Evolutionary conservation across 139 green algal genomes (phyloP).

Genomic region (Chlorella sorokiniana): DNA sequence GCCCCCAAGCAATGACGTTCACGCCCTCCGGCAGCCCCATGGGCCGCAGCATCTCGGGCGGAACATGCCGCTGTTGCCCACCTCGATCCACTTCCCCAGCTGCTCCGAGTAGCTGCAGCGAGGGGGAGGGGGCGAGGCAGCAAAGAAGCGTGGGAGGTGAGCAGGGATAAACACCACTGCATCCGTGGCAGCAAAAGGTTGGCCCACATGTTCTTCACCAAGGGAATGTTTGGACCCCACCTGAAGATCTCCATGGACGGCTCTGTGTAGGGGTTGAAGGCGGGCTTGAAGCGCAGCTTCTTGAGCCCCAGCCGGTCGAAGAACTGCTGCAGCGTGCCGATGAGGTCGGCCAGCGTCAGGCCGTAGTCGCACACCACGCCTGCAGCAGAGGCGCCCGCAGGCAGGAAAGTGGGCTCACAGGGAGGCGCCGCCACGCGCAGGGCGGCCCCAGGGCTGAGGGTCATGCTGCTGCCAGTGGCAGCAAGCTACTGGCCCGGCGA

Average conservation of each 20-base stretch:
- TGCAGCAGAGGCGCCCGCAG: not conserved
- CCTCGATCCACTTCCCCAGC: conserved; percentile 98
- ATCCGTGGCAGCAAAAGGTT: not conserved
- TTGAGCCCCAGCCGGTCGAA: conserved; percentile 94
- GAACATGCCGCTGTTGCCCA: conserved; percentile 97
- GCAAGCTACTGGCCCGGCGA: no score
- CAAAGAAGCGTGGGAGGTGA: not conserved
- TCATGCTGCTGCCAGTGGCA: no score
- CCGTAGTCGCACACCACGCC: conserved; percentile 86
- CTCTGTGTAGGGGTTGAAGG: conserved; percentile 99
- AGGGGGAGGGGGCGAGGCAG: not conserved
- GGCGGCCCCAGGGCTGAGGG: no score
- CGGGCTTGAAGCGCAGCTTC: conserved; percentile 98
- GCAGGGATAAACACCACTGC: not conserved
- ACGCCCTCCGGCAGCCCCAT: conserved; percentile 98
- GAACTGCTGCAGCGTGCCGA: conserved; percentile 89
- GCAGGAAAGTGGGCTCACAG: not conserved
- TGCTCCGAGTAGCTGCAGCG: conserved; percentile 88
- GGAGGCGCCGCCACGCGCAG: not conserved
- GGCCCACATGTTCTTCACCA: no score
- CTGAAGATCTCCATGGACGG: conserved; percentile 99
- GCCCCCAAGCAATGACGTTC: conserved; percentile 97
- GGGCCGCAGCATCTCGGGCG: conserved; percentile 97
- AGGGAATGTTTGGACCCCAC: conserved; percentile 22
- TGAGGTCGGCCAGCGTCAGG: conserved; percentile 93